Conservation (phyloP, 2,329 filamentous ascomycete genomes). For the Cytospora piceicola region DNA sequence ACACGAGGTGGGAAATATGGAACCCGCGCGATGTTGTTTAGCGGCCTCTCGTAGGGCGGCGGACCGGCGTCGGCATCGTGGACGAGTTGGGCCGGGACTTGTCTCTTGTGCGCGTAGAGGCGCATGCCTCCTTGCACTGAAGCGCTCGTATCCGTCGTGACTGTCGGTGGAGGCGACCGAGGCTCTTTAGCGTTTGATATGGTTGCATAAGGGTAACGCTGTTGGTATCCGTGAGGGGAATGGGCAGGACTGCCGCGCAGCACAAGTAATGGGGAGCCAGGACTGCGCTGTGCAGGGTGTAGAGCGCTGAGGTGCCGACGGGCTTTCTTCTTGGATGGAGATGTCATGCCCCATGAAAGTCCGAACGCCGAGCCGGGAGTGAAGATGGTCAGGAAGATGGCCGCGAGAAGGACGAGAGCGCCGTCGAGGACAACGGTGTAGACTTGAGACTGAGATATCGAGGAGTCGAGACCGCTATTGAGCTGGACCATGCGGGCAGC, state of each 20-base stretch:
- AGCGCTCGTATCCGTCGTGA: constrained; percentile 2
- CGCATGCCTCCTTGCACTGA: constrained; percentile 1
- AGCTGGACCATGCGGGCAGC: constrained; percentile 48
- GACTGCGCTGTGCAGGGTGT: constrained; percentile 9
- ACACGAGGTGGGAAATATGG: constrained; percentile 25
- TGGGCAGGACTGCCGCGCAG: constrained; percentile 7
- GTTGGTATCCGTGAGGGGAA: constrained; percentile 2
- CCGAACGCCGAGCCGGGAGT: constrained; percentile 48
- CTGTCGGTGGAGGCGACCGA: constrained; percentile 8
- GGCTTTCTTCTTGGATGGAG: constrained; percentile 34
- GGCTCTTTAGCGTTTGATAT: constrained; percentile 12
- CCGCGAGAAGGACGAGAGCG: constrained; percentile 44
- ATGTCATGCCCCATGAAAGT: constrained; percentile 46
- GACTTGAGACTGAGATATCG: constrained; percentile 45
- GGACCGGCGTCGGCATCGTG: neutral
- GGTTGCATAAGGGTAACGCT: constrained; percentile 3
- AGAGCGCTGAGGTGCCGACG: constrained; percentile 4
- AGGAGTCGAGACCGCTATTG: constrained; percentile 40
- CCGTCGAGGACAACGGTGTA: constrained; percentile 47
- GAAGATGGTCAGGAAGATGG: constrained; percentile 42
- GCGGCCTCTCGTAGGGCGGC: constrained; percentile 24
- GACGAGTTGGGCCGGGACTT: constrained; percentile 9
- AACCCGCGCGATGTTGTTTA: constrained; percentile 10
- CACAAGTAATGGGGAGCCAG: neutral
- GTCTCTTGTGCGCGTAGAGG: constrained; percentile 22